Conservation (phyloP, 805 yeast genomes). For the Kazachstania kunashirensis region DNA sequence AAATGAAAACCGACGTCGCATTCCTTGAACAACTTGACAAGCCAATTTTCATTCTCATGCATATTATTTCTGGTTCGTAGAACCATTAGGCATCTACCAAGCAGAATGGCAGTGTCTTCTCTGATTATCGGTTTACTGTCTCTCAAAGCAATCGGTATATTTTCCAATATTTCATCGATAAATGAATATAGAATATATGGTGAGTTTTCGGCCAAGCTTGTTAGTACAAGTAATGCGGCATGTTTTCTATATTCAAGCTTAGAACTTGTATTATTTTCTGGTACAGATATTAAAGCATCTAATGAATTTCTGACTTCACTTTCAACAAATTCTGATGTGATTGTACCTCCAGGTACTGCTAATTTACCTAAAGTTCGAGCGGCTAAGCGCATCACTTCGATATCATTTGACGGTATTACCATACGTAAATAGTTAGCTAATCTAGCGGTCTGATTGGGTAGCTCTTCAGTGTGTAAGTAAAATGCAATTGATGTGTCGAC, state of each 20-base stretch:
- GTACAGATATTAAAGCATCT: slow-evolving; percentile 73
- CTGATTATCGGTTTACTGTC: slow-evolving; percentile 70
- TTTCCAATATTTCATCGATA: slow-evolving; percentile 67
- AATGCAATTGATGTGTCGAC: slow-evolving; percentile 79
- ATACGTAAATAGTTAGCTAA: slow-evolving; percentile 81
- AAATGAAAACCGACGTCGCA: slow-evolving; percentile 51
- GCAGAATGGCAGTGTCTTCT: slow-evolving; percentile 72
- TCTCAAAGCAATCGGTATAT: slow-evolving; percentile 79
- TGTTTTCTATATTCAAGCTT: slow-evolving; percentile 80
- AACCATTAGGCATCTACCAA: slow-evolving; percentile 69
- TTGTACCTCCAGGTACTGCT: slow-evolving; percentile 80
- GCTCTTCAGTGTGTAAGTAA: slow-evolving; percentile 73
- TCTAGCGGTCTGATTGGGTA: slow-evolving; percentile 80
- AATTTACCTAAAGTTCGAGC: slow-evolving; percentile 80
- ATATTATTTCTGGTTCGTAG: slow-evolving; percentile 69
- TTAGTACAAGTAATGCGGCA: slow-evolving; percentile 77
- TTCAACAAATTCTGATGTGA: slow-evolving; percentile 88
- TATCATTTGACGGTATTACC: slow-evolving; percentile 71
- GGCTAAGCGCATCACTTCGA: slow-evolving; percentile 77
- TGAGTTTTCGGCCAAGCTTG: slow-evolving; percentile 76
- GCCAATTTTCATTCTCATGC: slow-evolving; percentile 60
- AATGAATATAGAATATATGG: slow-evolving; percentile 76
- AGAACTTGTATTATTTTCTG: slow-evolving; percentile 38
- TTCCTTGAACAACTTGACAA: slow-evolving; percentile 55
- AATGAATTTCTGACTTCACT: slow-evolving; percentile 81